Percentiles rank a stretch among this genome's conserved stretches.
phyloP scores from a whole-genome alignment of 2,329 filamentous ascomycete genomes.

The Pseudogymnoascus sp. region DNA sequence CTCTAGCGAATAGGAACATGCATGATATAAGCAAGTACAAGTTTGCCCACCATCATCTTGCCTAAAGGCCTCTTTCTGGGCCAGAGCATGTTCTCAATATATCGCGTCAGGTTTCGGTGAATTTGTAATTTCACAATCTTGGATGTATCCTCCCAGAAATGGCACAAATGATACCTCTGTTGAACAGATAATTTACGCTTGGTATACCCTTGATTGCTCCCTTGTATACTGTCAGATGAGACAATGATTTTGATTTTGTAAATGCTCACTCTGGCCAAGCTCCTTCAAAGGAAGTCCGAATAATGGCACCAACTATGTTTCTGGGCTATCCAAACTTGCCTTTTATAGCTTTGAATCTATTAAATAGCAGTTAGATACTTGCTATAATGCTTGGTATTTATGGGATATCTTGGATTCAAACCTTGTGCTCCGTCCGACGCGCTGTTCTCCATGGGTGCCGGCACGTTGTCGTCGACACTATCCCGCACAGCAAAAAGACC shows the following conservation, averaged over 20 bases:
- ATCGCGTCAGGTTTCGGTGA: not conserved
- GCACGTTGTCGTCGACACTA: not conserved
- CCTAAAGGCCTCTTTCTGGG: not conserved
- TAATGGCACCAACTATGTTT: not conserved
- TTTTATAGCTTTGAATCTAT: not conserved
- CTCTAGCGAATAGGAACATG: constrained; percentile 4
- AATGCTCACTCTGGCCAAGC: not conserved
- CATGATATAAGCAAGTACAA: constrained; percentile 8
- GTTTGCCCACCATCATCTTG: not conserved
- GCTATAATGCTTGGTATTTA: not conserved
- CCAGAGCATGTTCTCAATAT: not conserved
- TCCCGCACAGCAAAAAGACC: not conserved
- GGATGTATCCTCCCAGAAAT: not conserved
- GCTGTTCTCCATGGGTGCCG: not conserved
- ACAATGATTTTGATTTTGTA: not conserved
- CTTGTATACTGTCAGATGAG: not conserved
- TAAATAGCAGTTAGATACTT: not conserved
- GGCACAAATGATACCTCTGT: not conserved
- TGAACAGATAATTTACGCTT: not conserved
- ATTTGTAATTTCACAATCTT: not conserved
- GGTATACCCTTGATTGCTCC: not conserved
- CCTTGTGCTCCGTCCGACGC: not conserved
- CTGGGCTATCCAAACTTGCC: not conserved
- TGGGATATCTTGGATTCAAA: not conserved
- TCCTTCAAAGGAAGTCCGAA: not conserved